These are phyloP conservation scores for Yamadazyma conglobata DNA, from an alignment of 1,139 yeast species.

Conservation along the genomic window DNA sequence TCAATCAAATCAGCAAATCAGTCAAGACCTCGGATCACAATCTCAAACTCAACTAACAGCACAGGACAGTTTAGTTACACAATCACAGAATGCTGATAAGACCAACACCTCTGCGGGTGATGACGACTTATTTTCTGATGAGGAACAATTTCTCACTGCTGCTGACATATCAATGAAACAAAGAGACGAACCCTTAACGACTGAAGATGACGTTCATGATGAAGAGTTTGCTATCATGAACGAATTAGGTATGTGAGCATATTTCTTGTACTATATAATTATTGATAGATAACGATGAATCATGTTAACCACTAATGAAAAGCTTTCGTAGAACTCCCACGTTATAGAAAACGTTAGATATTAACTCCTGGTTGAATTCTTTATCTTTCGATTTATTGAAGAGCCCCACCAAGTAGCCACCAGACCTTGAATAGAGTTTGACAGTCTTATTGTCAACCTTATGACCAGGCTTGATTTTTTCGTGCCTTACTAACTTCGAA, in stretches of 20 bases:
- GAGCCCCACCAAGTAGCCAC: conserved; percentile 57
- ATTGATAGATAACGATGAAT: too few species aligned
- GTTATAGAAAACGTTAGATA: conserved; percentile 45
- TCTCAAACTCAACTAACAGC: background rate
- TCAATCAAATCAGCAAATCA: conserved; percentile 1
- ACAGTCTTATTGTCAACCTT: conserved; percentile 13
- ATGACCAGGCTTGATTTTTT: conserved; percentile 9
- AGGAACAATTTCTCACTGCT: conserved; percentile 10
- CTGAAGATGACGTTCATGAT: conserved; percentile 19
- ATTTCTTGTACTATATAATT: too few species aligned
- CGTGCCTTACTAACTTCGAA: conserved; percentile 40
- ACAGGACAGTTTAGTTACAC: too few species aligned
- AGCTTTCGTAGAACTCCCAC: conserved; percentile 39
- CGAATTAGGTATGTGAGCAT: conserved; percentile 29
- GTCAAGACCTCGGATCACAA: background rate
- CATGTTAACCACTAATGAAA: conserved; percentile 21
- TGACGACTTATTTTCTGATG: conserved; percentile 11
- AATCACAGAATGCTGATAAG: background rate
- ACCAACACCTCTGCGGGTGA: background rate
- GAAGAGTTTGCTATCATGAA: conserved; percentile 38
- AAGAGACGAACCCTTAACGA: background rate
- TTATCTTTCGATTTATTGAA: conserved; percentile 33
- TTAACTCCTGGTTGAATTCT: conserved; percentile 35
- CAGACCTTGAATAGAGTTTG: conserved; percentile 48
- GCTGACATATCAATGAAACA: conserved; percentile 4